phyloP scores from a whole-genome alignment of 345 rosid genomes.

The Brassica napus region Da-Ae NC_063440.1:24719501-24720000 shows the following conservation, averaged over 20 bases:
- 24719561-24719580: constrained; percentile 32
- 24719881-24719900: constrained; percentile 33
- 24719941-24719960: constrained; percentile 71
- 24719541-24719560: constrained; percentile 6
- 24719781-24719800: constrained; percentile 47
- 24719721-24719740: constrained; percentile 58
- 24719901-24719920: constrained; percentile 80
- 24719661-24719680: background rate
- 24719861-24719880: background rate
- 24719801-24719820: background rate
- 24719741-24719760: constrained; percentile 74
- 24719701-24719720: background rate
- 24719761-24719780: constrained; percentile 85
- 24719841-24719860: background rate
- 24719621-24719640: constrained; percentile 70
- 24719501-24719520: constrained; percentile 33
- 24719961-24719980: constrained; percentile 36
- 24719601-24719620: constrained; percentile 87
- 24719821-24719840: background rate
- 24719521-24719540: constrained; percentile 34
- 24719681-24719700: background rate
- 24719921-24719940: constrained; percentile 80
- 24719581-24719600: constrained; percentile 71
- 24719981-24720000: constrained; percentile 23
- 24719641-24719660: background rate